Conservation (phyloP, 1,284 basidiomycete genomes). For the Austropuccinia psidii region DNA sequence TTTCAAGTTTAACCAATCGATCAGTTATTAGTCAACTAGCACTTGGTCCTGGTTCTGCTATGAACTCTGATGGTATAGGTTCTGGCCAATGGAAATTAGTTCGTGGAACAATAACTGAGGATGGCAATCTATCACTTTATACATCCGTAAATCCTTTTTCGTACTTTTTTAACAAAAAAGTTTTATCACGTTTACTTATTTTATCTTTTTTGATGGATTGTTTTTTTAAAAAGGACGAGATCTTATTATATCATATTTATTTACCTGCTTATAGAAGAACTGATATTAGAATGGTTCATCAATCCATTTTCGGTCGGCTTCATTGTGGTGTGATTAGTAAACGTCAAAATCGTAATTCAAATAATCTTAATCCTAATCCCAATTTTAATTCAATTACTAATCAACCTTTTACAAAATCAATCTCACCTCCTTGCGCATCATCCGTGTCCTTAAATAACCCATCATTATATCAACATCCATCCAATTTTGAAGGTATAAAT, state of each 20-base stretch:
- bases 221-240: neutral
- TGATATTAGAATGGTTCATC: conserved; percentile 35
- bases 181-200: neutral
- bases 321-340: conserved; percentile 30
- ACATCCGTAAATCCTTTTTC: neutral
- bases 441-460: neutral
- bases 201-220: neutral
- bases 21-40: conserved; percentile 37
- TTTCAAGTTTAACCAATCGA: conserved; percentile 40
- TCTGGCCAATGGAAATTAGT: conserved; percentile 31
- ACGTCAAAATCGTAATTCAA: neutral
- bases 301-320: conserved; percentile 33
- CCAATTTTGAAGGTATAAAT: no score
- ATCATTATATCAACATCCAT: neutral
- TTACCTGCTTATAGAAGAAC: conserved; percentile 33
- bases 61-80: conserved; percentile 16
- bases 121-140: conserved; percentile 32
- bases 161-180: neutral
- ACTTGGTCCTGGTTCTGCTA: conserved; percentile 24
- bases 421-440: conserved; percentile 38
- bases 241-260: conserved; percentile 19
- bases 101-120: conserved; percentile 28
- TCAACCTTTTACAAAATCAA: neutral
- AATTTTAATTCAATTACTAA: no score
- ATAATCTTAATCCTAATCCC: conserved; percentile 17